Base-by-base conservation (phyloP, 139 green algal genomes). In the Chlorella vulgaris region DNA sequence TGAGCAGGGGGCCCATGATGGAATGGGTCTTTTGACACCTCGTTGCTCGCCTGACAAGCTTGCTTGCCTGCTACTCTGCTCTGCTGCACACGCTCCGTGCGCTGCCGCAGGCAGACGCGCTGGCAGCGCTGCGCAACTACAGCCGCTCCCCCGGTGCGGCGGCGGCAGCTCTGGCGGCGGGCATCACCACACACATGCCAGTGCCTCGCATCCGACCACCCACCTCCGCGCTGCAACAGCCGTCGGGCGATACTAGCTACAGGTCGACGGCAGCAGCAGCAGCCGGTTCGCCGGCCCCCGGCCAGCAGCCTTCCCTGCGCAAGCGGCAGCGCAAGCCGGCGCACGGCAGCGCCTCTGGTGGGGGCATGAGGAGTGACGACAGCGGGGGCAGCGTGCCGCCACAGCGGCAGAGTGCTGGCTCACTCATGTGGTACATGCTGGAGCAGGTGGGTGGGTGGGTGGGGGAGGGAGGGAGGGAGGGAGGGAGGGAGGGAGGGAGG, bases 351-450 rank as follows among this genome's bases (percentile, higher is more conserved):
- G 73, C 22, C 51, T 8, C 24, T 0, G 35, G 53, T 10, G 36
- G 7, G 10, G 69, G 38, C 36, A 28, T 68, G 36, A 3, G 15
- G 18, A 65, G 50, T 1, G 51, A 79, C 29, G 51, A 68, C 7
- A 79, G 73, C 73, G 73, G 71, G 8, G 71, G 73, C 73, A 68
- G 51, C 73, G 53, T 67, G 53, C 70, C 70, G 50, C 28, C 50
- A 6, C 36, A 51, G 35, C 73, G 73, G 35, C 35, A 53, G 24
- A 79, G 51, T 26, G 73, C 73, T 19, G 73, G 73, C 50, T 67
- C 31, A 50, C 73, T 51, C 18, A 79, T 79, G 73, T 79, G 73
- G 73, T 68, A 69, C 36, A 79, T 79, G 73, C 73, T 79, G 35
- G 73, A 79, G 73, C 73, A 79, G 73, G 73, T 79, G 70, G 42